Percentiles rank a stretch among this genome's conserved stretches.
These are phyloP conservation scores for Eucalyptus marginata DNA, from an alignment of 345 rosid species.

Conservation along the genomic window DNA sequence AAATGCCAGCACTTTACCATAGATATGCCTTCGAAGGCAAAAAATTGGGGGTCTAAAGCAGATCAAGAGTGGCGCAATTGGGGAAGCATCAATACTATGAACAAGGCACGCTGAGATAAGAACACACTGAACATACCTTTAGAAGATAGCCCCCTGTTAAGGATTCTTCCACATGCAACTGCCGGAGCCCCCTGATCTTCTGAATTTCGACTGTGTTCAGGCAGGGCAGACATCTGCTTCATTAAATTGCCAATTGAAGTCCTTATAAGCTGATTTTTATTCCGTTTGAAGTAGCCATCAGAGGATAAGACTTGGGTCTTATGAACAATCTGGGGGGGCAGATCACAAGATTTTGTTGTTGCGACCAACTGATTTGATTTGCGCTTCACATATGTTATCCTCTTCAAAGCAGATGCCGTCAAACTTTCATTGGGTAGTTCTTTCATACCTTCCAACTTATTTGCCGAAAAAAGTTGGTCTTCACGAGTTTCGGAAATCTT, in stretches of 20 bases:
- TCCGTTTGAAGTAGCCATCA: constrained; percentile 74
- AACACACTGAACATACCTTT: constrained; percentile 23
- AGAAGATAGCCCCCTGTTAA: constrained; percentile 23
- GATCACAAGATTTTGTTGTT: constrained; percentile 24
- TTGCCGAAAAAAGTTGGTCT: constrained; percentile 23
- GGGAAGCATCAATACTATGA: neutral
- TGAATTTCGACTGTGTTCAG: constrained; percentile 19
- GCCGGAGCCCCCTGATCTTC: constrained; percentile 20
- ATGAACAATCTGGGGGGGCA: constrained; percentile 12
- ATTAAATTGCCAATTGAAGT: constrained; percentile 30
- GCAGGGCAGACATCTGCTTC: constrained; percentile 7
- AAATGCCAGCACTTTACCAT: neutral
- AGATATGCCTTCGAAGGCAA: neutral
- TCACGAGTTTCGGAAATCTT: constrained; percentile 18
- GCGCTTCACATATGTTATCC: constrained; percentile 52
- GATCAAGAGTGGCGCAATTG: neutral
- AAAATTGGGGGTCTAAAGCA: neutral
- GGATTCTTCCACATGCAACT: constrained; percentile 20
- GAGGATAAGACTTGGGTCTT: constrained; percentile 21
- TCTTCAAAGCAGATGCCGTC: constrained; percentile 27
- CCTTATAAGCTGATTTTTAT: constrained; percentile 77
- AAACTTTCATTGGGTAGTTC: constrained; percentile 20
- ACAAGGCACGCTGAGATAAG: neutral
- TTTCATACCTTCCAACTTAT: constrained; percentile 17
- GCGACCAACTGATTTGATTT: constrained; percentile 87